These are phyloP conservation scores for Aleurites moluccanus DNA, from an alignment of 441 rosid genomes.

Conservation along the genomic window DNA sequence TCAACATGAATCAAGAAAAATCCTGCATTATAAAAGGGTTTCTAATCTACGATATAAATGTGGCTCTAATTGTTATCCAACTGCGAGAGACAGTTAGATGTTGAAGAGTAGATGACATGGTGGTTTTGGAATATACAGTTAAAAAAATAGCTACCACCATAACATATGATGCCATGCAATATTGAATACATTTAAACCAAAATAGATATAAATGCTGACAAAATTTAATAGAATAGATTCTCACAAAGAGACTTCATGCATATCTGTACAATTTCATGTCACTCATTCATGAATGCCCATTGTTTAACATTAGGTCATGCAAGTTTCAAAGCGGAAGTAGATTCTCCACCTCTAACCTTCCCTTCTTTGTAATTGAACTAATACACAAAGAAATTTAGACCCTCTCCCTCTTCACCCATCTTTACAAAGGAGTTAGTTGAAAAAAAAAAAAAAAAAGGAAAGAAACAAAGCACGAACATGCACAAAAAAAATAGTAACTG, in stretches of 20 bases:
- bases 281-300: slow-evolving; percentile 32
- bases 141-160: slow-evolving; percentile 33
- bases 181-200: slow-evolving; percentile 6
- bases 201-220: slow-evolving; percentile 19
- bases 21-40: slow-evolving; percentile 20
- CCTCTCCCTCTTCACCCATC: not conserved
- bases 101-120: slow-evolving; percentile 54
- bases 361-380: slow-evolving; percentile 31
- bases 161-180: slow-evolving; percentile 16
- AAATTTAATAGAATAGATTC: slow-evolving; percentile 8
- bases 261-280: slow-evolving; percentile 16
- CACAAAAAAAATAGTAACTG: slow-evolving; percentile 4
- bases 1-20: slow-evolving; percentile 12
- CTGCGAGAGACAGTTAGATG: slow-evolving; percentile 48
- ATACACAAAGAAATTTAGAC: slow-evolving; percentile 6
- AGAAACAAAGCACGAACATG: not conserved
- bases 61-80: slow-evolving; percentile 22
- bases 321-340: slow-evolving; percentile 14
- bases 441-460: not conserved
- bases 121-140: slow-evolving; percentile 34
- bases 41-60: not conserved
- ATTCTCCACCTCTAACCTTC: slow-evolving; percentile 22
- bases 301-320: slow-evolving; percentile 18
- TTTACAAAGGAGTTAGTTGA: not conserved
- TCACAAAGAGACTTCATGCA: slow-evolving; percentile 12